Evolutionary conservation across 495 filamentous ascomycete species (phyloP), one percentile per base, ranked within the genome.

Genomic region (Penicillium pulvis): DNA sequence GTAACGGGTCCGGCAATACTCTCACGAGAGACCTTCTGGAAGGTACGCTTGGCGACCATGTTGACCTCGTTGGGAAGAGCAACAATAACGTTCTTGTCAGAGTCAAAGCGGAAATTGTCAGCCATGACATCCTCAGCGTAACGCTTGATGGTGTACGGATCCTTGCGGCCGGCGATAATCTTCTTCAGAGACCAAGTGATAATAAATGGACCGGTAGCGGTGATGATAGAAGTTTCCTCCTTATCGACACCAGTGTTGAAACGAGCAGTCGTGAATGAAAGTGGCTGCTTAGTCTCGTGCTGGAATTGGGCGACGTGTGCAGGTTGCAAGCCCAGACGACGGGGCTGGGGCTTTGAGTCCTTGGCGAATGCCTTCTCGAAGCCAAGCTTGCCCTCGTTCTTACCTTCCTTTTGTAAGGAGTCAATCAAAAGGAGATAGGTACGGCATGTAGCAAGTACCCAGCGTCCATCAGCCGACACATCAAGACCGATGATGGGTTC

Each of bases 71-170:
- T 96, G 4, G 95, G 92, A 59, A 98, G 76, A 1, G 94, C 94
- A 20, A 98, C 93, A 67, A 98, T 97, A 60, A 98, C 90, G 64
- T 97, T 97, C 83, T 96, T 96, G 69, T 98, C 94, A 12, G 86
- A 90, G 31, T 93, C 93, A 65, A 93, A 98, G 62, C 92, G 90
- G 87, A 98, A 98, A 71, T 98, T 95, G 69, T 98, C 95, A n/a
- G 94, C 94, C 79, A 92, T 96, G 63, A 98, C 91, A 53, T 94
- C 89, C 72, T 98, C 94, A 5, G 81, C 82, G 68, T 98, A 98
- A 5, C 94, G 88, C 79, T 97, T 97, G 82, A 98, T 96, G 43
- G 86, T 87, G 72, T 98, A 98, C 2, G 92, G 91, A 58, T 93
- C 88, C 71, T 90, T 93, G 52, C 82, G 81, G 45, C 89, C 90